Evolutionary conservation across 257 asterid species (phyloP).

Genomic region (Solanum pinnatisectum): DNA sequence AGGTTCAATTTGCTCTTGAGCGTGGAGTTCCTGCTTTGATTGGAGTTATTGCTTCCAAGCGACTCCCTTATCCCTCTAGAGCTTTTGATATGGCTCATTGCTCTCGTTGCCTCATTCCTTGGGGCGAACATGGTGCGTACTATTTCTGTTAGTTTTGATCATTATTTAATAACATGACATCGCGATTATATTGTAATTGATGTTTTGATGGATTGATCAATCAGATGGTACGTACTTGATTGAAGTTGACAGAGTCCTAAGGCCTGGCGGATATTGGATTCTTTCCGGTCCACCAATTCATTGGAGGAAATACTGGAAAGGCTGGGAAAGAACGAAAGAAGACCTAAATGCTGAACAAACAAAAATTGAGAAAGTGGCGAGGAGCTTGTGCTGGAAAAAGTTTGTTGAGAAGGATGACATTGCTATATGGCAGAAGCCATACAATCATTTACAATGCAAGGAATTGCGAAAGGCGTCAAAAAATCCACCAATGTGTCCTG

Average conservation of each 20-base stretch:
- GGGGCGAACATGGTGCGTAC: slow-evolving; percentile 68
- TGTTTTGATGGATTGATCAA: not conserved
- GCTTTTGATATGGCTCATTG: slow-evolving; percentile 95
- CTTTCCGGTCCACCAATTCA: slow-evolving; percentile 87
- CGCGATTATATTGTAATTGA: not conserved
- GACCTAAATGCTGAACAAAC: slow-evolving; percentile 75
- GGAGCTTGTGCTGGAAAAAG: slow-evolving; percentile 78
- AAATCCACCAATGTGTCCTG: slow-evolving; percentile 39
- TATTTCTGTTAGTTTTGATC: not conserved
- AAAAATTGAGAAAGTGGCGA: slow-evolving; percentile 53
- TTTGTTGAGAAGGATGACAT: slow-evolving; percentile 67
- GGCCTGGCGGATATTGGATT: slow-evolving; percentile 95
- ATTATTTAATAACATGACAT: not conserved
- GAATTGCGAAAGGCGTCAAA: slow-evolving; percentile 3
- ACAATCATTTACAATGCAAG: slow-evolving; percentile 45
- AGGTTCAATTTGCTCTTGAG: slow-evolving; percentile 80
- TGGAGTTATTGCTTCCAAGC: slow-evolving; percentile 78
- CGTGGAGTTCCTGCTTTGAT: slow-evolving; percentile 89
- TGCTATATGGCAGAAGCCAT: slow-evolving; percentile 80
- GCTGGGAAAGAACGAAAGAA: slow-evolving; percentile 61
- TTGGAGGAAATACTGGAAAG: slow-evolving; percentile 77
- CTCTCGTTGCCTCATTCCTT: slow-evolving; percentile 90
- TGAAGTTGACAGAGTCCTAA: slow-evolving; percentile 70
- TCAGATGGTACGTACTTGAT: slow-evolving; percentile 66
- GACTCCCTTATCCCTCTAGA: slow-evolving; percentile 85